Evolutionary conservation across 140 eudicot species (phyloP).

Genomic region (Ambrosia hybrid): DNA sequence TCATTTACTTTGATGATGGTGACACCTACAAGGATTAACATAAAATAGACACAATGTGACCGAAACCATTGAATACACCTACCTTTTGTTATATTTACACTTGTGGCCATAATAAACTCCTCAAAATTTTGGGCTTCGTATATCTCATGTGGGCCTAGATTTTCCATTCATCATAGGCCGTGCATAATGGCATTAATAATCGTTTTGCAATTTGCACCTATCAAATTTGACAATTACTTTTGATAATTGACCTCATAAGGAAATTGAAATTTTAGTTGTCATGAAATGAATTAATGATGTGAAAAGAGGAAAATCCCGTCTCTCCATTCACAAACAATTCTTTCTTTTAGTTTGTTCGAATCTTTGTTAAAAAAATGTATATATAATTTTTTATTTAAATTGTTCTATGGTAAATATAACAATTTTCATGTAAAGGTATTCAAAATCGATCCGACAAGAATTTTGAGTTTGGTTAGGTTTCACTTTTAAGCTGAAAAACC

Average conservation of each 20-base stretch:
- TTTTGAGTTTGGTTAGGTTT: too few species aligned
- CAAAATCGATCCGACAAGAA: too few species aligned
- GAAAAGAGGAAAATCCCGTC: background rate
- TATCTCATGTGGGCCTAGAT: constrained; percentile 7
- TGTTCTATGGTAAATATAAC: background rate
- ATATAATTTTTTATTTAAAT: background rate
- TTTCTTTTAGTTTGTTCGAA: background rate
- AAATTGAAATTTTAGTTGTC: constrained; percentile 1
- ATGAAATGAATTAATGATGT: constrained; percentile 9
- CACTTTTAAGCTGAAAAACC: too few species aligned
- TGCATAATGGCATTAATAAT: too few species aligned
- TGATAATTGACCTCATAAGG: constrained; percentile 3
- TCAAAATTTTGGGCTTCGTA: constrained; percentile 14
- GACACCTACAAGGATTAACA: background rate
- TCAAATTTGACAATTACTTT: background rate
- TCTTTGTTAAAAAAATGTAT: background rate
- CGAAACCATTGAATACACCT: background rate
- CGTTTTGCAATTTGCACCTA: background rate
- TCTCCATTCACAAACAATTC: background rate
- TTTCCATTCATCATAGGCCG: background rate
- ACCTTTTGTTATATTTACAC: constrained; percentile 7
- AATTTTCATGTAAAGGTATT: background rate
- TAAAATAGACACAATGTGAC: constrained; percentile 12
- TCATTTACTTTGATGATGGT: background rate
- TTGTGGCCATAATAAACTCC: constrained; percentile 20